phyloP scores from a whole-genome alignment of 306 rosid genomes.

The Quercus rubra region DNA sequence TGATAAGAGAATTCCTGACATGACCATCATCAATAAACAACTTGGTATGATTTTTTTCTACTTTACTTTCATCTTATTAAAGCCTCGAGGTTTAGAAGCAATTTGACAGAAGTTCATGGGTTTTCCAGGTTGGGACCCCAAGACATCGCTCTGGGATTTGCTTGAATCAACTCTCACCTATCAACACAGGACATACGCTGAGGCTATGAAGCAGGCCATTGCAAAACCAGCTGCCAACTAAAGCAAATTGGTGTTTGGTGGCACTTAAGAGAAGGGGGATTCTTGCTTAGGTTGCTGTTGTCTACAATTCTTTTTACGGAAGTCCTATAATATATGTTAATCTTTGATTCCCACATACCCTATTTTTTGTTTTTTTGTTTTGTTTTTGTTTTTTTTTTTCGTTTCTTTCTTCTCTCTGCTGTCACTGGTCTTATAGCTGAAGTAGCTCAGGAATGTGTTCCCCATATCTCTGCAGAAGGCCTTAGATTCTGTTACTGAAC shows the following conservation, averaged over 20 bases:
- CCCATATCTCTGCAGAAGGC: constrained; percentile 27
- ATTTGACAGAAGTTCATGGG: constrained; percentile 8
- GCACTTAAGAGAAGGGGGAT: constrained; percentile 14
- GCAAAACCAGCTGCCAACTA: constrained; percentile 72
- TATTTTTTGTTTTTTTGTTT: constrained; percentile 19
- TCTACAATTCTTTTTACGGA: constrained; percentile 24
- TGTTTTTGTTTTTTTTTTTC: background rate
- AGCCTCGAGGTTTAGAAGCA: background rate
- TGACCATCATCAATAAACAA: constrained; percentile 85
- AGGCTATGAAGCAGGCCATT: constrained; percentile 65
- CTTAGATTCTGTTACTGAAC: constrained; percentile 16
- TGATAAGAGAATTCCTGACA: constrained; percentile 93
- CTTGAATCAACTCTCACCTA: constrained; percentile 93
- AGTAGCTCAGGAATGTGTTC: constrained; percentile 20
- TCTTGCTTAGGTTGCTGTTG: constrained; percentile 29
- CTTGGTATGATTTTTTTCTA: constrained; percentile 51
- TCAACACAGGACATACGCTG: constrained; percentile 90
- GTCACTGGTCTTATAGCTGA: constrained; percentile 29
- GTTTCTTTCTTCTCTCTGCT: constrained; percentile 12
- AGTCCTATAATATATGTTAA: constrained; percentile 22
- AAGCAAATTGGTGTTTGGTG: constrained; percentile 5
- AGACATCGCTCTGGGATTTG: constrained; percentile 85
- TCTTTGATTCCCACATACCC: constrained; percentile 31
- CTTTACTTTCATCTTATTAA: background rate
- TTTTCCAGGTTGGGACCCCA: constrained; percentile 79